Conservation (phyloP, 1,139 yeast species). For the Saccharomyces hybrid region DNA sequence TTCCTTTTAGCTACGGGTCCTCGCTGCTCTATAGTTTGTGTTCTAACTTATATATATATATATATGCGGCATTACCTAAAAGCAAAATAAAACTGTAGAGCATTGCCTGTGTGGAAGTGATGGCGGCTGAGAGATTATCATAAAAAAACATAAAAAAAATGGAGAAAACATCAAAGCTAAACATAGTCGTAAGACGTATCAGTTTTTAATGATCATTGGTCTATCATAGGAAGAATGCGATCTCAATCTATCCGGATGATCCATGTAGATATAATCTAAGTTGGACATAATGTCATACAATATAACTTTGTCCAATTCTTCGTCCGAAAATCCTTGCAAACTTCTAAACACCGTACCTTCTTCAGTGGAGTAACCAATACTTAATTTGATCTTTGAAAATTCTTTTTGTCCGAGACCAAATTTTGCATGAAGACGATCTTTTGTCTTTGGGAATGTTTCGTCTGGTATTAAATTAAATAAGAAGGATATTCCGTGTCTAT, state of each 20-base stretch:
- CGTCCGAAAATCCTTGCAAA: slow-evolving; percentile 37
- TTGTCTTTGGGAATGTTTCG: slow-evolving; percentile 61
- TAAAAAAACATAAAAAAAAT: neutral
- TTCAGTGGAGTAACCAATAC: slow-evolving; percentile 25
- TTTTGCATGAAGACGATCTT: slow-evolving; percentile 55
- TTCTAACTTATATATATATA: neutral
- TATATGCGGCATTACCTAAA: neutral
- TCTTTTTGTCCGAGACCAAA: slow-evolving; percentile 75
- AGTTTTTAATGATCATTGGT: slow-evolving; percentile 32
- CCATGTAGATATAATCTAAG: slow-evolving; percentile 60
- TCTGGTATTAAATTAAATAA: slow-evolving; percentile 57
- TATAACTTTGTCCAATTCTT: slow-evolving; percentile 37
- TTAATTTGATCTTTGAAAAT: slow-evolving; percentile 66
- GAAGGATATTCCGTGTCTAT: slow-evolving; percentile 83
- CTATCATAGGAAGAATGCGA: slow-evolving; percentile 32
- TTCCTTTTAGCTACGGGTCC: no score
- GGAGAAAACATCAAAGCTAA: neutral
- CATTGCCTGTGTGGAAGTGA: neutral
- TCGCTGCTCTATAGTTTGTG: neutral
- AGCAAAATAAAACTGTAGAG: neutral
- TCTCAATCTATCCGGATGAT: slow-evolving; percentile 71
- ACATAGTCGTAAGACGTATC: neutral
- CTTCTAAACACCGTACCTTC: slow-evolving; percentile 39
- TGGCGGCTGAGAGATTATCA: neutral
- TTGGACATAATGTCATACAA: slow-evolving; percentile 51